Evolutionary conservation across 352 stramenopile genomes (phyloP), one percentile per base, ranked within the genome.

Genomic region (Labyrinthula sp.): DNA sequence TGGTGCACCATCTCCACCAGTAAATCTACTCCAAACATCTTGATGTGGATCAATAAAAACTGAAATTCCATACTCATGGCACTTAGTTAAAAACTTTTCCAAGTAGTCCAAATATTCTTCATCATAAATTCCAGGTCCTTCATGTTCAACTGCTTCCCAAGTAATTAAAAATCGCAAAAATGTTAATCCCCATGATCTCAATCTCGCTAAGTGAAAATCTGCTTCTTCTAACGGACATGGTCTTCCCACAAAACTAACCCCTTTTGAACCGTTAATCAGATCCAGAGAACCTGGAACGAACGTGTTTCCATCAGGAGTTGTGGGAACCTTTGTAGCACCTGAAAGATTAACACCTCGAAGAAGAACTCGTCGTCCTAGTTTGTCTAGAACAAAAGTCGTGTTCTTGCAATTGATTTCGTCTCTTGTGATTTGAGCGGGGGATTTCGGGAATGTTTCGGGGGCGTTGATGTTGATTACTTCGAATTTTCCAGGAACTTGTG

Each of bases 21-120:
- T 85, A 64, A 66, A 89, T 12, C 76, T 67, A 8, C 70, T 82
- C 75, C 75, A 89, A 17, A 86, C 75, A 49, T 89, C 77, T 62
- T 89, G 77, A 46, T 89, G 77, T 6, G 73, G 75, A 37, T 89
- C 73, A 12, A 89, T 67, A 45, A 79, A 84, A 18, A 87, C 59
- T 20, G 60, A 54, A n/a, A 89, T 64, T 12, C 60, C 68, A 50
- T 74, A 77, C 17, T 68, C 58, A 2, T 45, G 58, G 1, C 72
- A 72, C 30, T 72, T 70, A 38, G 62, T 36, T 20, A 86, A 36
- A 1, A 87, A 21, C 5, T 64, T 54, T 3, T 61, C 60, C 14
- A 87, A 45, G 52, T 87, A 88, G 10, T 43, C n/a, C 0, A 88
- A 48, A 50, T 88, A 89, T 12, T 70, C 72, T 3, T 17, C 40